Percentiles rank a stretch among this genome's conserved stretches.
Evolutionary conservation across 2,329 filamentous ascomycete genomes (phyloP).

Genomic region (Reticulascus tulasneorum): DNA sequence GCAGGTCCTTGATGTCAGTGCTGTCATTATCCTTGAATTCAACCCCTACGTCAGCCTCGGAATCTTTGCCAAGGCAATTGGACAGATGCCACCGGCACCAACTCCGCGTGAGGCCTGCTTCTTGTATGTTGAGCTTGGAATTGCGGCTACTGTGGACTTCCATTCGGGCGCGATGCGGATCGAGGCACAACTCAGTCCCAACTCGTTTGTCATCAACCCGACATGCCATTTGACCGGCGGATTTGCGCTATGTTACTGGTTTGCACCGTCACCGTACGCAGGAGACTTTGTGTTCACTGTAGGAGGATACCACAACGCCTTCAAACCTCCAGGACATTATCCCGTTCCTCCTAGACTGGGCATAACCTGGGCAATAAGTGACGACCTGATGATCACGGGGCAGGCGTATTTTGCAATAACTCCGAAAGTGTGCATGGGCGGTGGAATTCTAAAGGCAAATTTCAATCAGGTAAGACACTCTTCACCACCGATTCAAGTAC

Average conservation of each 20-base stretch:
- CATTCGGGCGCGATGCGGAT: conserved; percentile 21
- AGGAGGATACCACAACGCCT: conserved; percentile 32
- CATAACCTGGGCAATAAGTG: conserved; percentile 21
- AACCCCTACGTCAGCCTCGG: conserved; percentile 23
- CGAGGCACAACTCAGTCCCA: conserved; percentile 29
- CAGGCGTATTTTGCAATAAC: conserved; percentile 35
- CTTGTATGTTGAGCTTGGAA: conserved; percentile 22
- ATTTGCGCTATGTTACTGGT: conserved; percentile 23
- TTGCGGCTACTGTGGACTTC: conserved; percentile 24
- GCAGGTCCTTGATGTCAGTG: conserved; percentile 29
- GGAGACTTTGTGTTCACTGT: conserved; percentile 35
- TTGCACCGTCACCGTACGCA: background rate
- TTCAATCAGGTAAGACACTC: no score
- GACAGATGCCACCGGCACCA: conserved; percentile 3
- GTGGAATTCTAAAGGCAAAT: conserved; percentile 18
- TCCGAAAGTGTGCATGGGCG: conserved; percentile 30
- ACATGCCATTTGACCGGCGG: conserved; percentile 32
- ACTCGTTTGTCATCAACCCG: conserved; percentile 27
- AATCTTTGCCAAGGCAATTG: conserved; percentile 7
- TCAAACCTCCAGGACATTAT: conserved; percentile 22
- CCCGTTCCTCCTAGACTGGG: conserved; percentile 25
- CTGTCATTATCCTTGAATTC: conserved; percentile 30
- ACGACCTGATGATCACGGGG: conserved; percentile 23
- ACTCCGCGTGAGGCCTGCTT: conserved; percentile 1
- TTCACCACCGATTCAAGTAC: no score